Base-by-base conservation (phyloP, 2,329 filamentous ascomycete genomes). In the Pezicula rhizophila region DNA sequence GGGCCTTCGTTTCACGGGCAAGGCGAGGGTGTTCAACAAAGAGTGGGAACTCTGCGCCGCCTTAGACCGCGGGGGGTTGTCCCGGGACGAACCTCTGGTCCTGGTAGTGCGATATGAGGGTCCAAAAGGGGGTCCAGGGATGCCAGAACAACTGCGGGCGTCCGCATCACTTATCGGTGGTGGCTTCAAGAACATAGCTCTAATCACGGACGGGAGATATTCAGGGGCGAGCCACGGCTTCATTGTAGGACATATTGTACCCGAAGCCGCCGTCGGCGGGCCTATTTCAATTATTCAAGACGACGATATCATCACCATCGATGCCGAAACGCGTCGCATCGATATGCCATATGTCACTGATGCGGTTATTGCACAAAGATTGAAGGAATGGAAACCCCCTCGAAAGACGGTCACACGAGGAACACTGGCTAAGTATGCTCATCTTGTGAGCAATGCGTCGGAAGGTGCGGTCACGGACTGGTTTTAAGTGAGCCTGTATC, bases 21-120 rank as follows among this genome's bases (percentile, higher is more conserved):
- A 82, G 60, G 85, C 85, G 2, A 81, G 80, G 56, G 82, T 83
- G 57, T 89, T 83, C 65, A 80, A 89, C 60, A 74, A 74, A n/a
- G 85, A 88, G 65, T 82, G 87, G 54, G 73, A 77, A 52, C 87
- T 89, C 68, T 80, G 87, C 58, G 64, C 70, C 33, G 82, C 84
- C 1, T 76, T 88, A 23, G 84, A 88, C 66, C 69, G 70, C 35
- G 80, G 80, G 18, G 80, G 84, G 54, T 80, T 88, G 65, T 85
- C 83, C 65, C 85, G 86, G 70, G 83, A 83, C 46, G 84, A 88
- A 63, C 88, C 88, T 69, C 86, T 80, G 0, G 85, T 89, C 38
- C 82, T 88, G 28, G 80, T 89, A 46, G 87, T 89, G 66, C 80
- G 85, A 40, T 88, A 87, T 65, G 82, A 85, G 60, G 84, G 84